phyloP scores from a whole-genome alignment of 768 basidiomycete genomes.

The Pleurotus cornucopiae region DNA sequence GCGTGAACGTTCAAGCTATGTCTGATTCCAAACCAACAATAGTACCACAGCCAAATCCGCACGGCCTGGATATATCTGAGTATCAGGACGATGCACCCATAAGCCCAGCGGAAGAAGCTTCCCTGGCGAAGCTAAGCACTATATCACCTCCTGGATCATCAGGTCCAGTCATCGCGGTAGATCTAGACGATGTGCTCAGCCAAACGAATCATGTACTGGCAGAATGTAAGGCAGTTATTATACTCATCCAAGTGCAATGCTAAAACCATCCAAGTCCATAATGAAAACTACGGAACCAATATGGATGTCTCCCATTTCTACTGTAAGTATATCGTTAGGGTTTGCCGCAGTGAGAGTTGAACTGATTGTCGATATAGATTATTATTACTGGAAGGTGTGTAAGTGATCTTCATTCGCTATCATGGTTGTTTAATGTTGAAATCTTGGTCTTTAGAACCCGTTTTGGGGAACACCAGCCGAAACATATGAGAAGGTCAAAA shows the following conservation, averaged over 20 bases:
- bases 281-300: constrained; percentile 49
- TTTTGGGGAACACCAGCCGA: constrained; percentile 60
- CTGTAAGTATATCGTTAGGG: constrained; percentile 35
- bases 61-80: constrained; percentile 4
- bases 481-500: constrained; percentile 54
- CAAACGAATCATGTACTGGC: constrained; percentile 57
- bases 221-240: constrained; percentile 39
- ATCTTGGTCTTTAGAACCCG: constrained; percentile 31
- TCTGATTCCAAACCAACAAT: too few species aligned
- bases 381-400: constrained; percentile 72
- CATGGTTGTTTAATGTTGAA: neutral
- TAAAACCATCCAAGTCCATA: constrained; percentile 51
- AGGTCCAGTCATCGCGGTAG: constrained; percentile 51
- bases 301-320: constrained; percentile 57
- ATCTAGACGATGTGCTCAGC: constrained; percentile 66
- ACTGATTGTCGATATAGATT: constrained; percentile 36
- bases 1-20: too few species aligned
- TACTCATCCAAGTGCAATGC: neutral
- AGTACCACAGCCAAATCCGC: neutral
- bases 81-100: constrained; percentile 1
- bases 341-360: neutral
- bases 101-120: neutral
- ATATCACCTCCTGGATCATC: constrained; percentile 19
- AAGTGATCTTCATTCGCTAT: neutral
- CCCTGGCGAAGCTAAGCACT: constrained; percentile 4